phyloP scores from a whole-genome alignment of 805 yeast species.

The Candida railenensis region DNA sequence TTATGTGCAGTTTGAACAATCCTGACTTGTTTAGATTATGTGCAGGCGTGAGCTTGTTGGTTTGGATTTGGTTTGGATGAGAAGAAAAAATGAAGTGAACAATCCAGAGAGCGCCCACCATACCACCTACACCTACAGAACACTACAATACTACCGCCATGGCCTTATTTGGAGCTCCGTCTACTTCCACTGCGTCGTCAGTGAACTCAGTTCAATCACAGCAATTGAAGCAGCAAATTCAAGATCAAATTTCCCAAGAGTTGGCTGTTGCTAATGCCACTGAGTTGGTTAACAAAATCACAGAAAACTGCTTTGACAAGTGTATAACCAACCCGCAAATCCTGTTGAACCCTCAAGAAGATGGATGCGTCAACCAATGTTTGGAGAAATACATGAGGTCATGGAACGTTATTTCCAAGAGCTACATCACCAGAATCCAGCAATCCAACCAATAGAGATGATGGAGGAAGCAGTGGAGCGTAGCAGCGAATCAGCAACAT shows the following conservation, averaged over 20 bases:
- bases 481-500: background rate
- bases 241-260: slow-evolving; percentile 73
- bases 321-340: slow-evolving; percentile 68
- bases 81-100: too few relatives aligned
- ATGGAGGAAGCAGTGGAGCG: background rate
- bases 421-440: slow-evolving; percentile 76
- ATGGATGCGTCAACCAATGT: slow-evolving; percentile 72
- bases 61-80: too few relatives aligned
- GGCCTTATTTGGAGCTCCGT: slow-evolving; percentile 25
- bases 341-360: slow-evolving; percentile 49
- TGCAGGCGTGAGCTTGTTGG: too few relatives aligned
- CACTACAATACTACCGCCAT: slow-evolving; percentile 11
- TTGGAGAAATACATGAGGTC: slow-evolving; percentile 85
- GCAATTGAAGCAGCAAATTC: slow-evolving; percentile 59
- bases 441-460: slow-evolving; percentile 26
- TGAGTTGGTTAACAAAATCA: slow-evolving; percentile 77
- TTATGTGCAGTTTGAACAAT: too few relatives aligned
- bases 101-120: background rate
- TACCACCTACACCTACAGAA: background rate
- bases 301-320: slow-evolving; percentile 82
- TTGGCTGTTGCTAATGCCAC: slow-evolving; percentile 91
- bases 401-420: slow-evolving; percentile 81
- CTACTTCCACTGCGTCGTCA: slow-evolving; percentile 12
- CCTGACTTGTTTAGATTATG: too few relatives aligned
- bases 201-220: slow-evolving; percentile 23